Base-by-base conservation (phyloP, 306 rosid species). In the Rubus parviflorus region DNA sequence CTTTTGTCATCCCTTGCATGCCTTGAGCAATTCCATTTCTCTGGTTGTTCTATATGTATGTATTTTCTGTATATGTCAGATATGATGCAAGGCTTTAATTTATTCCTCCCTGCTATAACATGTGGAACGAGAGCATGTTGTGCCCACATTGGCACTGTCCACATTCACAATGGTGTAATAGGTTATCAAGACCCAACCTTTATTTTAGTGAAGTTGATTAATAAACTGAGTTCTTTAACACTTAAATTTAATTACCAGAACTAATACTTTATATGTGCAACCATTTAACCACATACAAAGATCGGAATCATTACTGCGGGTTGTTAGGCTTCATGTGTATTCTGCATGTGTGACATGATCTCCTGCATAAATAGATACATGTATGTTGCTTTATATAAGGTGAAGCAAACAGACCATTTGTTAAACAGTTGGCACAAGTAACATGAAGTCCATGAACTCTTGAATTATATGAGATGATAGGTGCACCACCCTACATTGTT, bases 1-100 rank as follows among this genome's bases (percentile, higher is more conserved):
- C 71, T 40, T 73, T 40, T 58, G 35, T 60, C 35, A 37, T 74
- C 65, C 53, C n/a, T 53, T 76, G 70, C 41, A 14, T 70, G 8
- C 10, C 72, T 61, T 69, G 42, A 23, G 52, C n/a, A 42, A 13
- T 20, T 56, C 20, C 15, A 56, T 60, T 12, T 6, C 9, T 41
- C 53, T 52, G 19, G 48, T 23, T 67, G 14, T 35, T 47, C 47
- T 63, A 10, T 48, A 30, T 54, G 42, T 19, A 45, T 40, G 14
- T 54, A 13, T 49, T 62, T 47, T 63, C 9, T 72, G n/a, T 42
- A 37, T 20, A 61, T 58, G 47, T 53, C 62, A 52, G 23, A 72
- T 38, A 53, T 81, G 72, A 41, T 25, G 43, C 19, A 35, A 42
- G 3, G 23, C 22, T 48, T 42, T 8, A n/a, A 5, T 45, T 62